Percentiles rank a stretch among this genome's conserved stretches.
phyloP scores from a whole-genome alignment of 805 yeast genomes.

The Wickerhamiella galacta region DNA sequence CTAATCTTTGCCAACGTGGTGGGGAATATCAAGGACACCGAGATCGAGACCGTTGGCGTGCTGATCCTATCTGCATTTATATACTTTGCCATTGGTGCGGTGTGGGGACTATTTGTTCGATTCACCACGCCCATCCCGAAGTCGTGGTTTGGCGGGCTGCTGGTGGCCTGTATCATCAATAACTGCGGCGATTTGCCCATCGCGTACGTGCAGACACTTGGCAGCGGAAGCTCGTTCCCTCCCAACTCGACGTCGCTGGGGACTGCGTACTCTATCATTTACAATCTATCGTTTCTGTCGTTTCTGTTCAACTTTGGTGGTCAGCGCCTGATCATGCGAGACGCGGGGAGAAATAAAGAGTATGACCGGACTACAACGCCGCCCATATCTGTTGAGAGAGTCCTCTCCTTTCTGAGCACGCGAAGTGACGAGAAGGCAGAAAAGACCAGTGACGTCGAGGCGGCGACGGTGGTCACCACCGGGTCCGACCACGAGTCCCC shows the following conservation, averaged over 20 bases:
- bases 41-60: constrained; percentile 56
- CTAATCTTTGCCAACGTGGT: constrained; percentile 62
- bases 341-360: constrained; percentile 31
- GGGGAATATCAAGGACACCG: constrained; percentile 43
- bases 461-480: neutral
- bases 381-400: constrained; percentile 6
- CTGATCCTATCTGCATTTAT: constrained; percentile 33
- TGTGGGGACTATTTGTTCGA: constrained; percentile 26
- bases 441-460: neutral
- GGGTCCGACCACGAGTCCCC: neutral
- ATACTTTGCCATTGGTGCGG: constrained; percentile 30
- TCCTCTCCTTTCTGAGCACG: neutral
- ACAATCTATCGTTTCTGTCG: constrained; percentile 49
- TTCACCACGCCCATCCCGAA: constrained; percentile 44
- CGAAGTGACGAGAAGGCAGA: constrained; percentile 6
- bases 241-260: constrained; percentile 51
- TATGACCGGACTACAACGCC: constrained; percentile 14
- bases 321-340: constrained; percentile 50
- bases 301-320: constrained; percentile 64
- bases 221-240: constrained; percentile 41
- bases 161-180: constrained; percentile 59
- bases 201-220: constrained; percentile 53
- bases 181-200: constrained; percentile 74
- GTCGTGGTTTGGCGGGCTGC: constrained; percentile 59
- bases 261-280: constrained; percentile 68